Evolutionary conservation across 106 monocot genomes (phyloP).

Genomic region (Dioscorea zingiberensis): DNA sequence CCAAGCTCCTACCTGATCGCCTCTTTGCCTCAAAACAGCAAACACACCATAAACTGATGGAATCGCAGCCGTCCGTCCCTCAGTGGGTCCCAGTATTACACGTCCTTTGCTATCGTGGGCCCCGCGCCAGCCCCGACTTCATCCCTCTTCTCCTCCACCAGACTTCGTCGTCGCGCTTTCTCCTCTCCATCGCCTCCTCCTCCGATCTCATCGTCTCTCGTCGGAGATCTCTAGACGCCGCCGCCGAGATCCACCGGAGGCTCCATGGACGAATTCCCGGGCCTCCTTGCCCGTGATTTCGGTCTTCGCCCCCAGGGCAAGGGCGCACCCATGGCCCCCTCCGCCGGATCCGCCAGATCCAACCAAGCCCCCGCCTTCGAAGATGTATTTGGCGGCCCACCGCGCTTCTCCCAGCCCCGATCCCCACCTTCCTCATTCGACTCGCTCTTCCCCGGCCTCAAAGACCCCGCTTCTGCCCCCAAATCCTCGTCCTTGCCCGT

Average conservation of each 20-base stretch:
- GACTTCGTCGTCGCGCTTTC: background rate
- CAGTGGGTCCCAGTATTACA: too few species aligned
- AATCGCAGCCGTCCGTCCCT: too few species aligned
- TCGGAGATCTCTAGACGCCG: background rate
- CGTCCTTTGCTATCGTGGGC: too few species aligned
- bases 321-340: constrained; percentile 47
- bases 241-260: background rate
- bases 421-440: constrained; percentile 11
- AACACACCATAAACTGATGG: too few species aligned
- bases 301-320: constrained; percentile 60
- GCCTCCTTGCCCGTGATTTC: constrained; percentile 53
- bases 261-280: constrained; percentile 57
- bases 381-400: constrained; percentile 22
- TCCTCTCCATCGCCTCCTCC: background rate
- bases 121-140: too few species aligned
- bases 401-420: background rate
- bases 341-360: constrained; percentile 9
- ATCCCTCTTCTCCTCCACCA: background rate
- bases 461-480: constrained; percentile 6
- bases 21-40: too few species aligned
- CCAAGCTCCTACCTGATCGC: too few species aligned
- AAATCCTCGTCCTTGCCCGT: constrained; percentile 25
- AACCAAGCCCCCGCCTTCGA: constrained; percentile 12
- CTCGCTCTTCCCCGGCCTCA: constrained; percentile 19
- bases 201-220: background rate